Percentiles rank a stretch among this genome's conserved stretches.
Conservation (phyloP, 73 alveolate species). For the Stentor coeruleus region DNA sequence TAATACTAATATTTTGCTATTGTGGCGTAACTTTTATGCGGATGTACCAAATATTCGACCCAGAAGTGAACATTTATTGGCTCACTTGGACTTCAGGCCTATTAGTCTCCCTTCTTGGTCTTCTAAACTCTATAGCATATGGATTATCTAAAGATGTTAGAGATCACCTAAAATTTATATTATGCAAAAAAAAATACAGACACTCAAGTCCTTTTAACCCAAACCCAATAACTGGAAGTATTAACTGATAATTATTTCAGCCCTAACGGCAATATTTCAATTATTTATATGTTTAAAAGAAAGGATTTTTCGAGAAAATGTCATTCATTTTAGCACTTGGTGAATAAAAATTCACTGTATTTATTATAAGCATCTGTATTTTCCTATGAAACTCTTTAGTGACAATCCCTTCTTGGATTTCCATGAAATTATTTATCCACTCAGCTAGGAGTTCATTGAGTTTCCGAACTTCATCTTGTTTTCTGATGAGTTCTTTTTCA, state of each 20-base stretch:
- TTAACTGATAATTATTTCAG: too few relatives aligned
- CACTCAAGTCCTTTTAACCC: too few relatives aligned
- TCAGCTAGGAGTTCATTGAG: neutral
- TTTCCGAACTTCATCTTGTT: neutral
- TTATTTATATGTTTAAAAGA: too few relatives aligned
- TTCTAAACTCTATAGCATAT: neutral
- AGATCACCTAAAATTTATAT: too few relatives aligned
- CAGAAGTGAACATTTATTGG: neutral
- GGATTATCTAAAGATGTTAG: neutral
- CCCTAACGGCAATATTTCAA: too few relatives aligned
- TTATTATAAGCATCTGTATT: neutral
- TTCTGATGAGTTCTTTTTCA: slow-evolving; percentile 2
- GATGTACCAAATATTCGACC: neutral
- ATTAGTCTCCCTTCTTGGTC: neutral
- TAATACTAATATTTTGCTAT: neutral
- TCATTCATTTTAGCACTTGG: neutral
- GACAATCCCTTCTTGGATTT: slow-evolving; percentile 10
- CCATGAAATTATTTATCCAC: slow-evolving; percentile 18
- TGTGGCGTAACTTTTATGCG: neutral
- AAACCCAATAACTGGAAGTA: too few relatives aligned
- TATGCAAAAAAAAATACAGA: too few relatives aligned
- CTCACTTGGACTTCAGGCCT: neutral
- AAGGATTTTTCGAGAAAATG: neutral
- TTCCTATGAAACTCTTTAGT: neutral
- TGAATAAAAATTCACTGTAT: neutral